Evolutionary conservation across 2,329 filamentous ascomycete genomes (phyloP).

Genomic region (Penicillium sp.): DNA sequence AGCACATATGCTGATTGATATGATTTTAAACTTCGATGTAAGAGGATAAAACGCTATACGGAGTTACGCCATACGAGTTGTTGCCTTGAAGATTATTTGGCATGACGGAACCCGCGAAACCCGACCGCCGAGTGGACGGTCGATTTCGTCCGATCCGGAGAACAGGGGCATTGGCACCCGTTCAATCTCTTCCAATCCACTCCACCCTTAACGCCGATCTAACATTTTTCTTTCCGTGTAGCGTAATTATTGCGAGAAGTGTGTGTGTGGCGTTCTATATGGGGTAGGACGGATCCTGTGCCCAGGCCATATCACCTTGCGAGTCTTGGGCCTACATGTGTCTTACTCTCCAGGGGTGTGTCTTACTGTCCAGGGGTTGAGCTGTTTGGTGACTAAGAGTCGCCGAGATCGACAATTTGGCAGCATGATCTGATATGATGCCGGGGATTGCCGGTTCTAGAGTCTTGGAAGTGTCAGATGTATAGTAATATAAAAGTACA

Average conservation of each 20-base stretch:
- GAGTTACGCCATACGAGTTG: background rate
- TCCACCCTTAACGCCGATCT: background rate
- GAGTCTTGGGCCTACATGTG: background rate
- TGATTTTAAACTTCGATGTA: background rate
- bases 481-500: conserved; percentile 23
- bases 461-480: background rate
- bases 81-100: conserved; percentile 11
- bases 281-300: background rate
- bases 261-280: background rate
- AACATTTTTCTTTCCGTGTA: background rate
- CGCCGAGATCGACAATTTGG: conserved; percentile 11
- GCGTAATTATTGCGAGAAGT: background rate
- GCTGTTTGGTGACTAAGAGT: background rate
- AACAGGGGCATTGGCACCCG: background rate
- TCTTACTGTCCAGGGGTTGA: background rate
- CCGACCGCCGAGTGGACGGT: conserved; percentile 22
- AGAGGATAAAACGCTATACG: background rate
- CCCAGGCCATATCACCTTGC: background rate
- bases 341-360: background rate
- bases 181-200: background rate
- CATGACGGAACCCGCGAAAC: conserved; percentile 21
- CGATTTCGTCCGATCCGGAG: conserved; percentile 11
- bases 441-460: background rate
- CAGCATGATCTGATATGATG: background rate
- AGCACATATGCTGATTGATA: background rate